Conservation (phyloP, 2,329 filamentous ascomycete genomes). For the Salinomyces thailandicus region DNA sequence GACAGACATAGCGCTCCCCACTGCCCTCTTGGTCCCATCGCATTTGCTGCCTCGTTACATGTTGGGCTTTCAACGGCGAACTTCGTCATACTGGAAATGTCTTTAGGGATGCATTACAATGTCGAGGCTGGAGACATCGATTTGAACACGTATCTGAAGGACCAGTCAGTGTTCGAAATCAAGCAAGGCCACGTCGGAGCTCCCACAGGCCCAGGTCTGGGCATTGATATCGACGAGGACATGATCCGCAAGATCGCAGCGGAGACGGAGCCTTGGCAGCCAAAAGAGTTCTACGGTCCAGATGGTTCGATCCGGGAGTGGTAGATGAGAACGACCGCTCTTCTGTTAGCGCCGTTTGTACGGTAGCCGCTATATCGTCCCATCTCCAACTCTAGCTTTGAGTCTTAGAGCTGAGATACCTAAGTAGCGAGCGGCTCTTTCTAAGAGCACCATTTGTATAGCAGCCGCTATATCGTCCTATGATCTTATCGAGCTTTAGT, state of each 20-base stretch:
- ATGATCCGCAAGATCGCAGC: constrained; percentile 49
- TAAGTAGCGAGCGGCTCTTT: no score
- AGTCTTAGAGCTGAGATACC: no score
- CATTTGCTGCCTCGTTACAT: constrained; percentile 60
- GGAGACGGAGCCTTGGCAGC: constrained; percentile 53
- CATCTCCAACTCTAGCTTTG: no score
- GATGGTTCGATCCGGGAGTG: constrained; percentile 59
- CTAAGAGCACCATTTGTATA: no score
- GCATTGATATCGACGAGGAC: constrained; percentile 47
- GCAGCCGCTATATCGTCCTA: no score
- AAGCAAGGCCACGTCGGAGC: constrained; percentile 19
- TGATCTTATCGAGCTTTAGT: no score
- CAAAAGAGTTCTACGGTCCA: constrained; percentile 56
- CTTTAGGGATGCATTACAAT: constrained; percentile 70
- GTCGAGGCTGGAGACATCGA: constrained; percentile 50
- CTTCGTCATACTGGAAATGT: constrained; percentile 70
- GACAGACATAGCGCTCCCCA: constrained; percentile 48
- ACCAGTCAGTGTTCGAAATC: constrained; percentile 20
- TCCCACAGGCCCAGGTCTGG: constrained; percentile 20
- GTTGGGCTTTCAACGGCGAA: constrained; percentile 52
- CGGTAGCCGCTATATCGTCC: no score
- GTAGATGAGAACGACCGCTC: constrained; percentile 30
- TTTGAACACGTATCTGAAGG: constrained; percentile 30
- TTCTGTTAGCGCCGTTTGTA: no score
- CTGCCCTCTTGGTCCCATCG: constrained; percentile 62